These are phyloP conservation scores for Sergeia podlipaevii DNA, from an alignment of 208 protist species.

Conservation along the genomic window DNA sequence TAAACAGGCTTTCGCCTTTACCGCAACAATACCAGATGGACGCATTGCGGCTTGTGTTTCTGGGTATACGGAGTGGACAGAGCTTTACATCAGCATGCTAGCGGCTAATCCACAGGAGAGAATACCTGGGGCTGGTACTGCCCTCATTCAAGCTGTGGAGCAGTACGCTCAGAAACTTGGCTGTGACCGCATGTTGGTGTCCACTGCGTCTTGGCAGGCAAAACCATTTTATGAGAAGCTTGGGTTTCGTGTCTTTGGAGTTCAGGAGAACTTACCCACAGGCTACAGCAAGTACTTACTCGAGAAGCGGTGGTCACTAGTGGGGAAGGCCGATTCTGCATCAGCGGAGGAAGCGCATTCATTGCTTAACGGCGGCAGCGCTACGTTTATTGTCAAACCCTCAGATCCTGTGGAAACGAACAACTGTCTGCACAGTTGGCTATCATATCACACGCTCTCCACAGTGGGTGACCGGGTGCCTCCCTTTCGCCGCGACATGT, in stretches of 20 bases:
- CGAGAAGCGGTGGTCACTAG: conserved; percentile 7
- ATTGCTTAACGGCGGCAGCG: too few relatives aligned
- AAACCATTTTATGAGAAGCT: conserved; percentile 8
- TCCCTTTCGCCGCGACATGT: too few relatives aligned
- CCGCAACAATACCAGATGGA: too few relatives aligned
- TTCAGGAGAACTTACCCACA: background rate
- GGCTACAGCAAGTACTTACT: conserved; percentile 1
- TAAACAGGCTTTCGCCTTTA: too few relatives aligned
- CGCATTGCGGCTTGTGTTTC: too few relatives aligned
- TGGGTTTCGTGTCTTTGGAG: conserved; percentile 11
- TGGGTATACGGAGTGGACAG: conserved; percentile 22
- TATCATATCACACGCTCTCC: too few relatives aligned
- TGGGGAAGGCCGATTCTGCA: too few relatives aligned
- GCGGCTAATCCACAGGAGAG: conserved; percentile 11
- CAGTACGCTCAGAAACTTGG: conserved; percentile 2
- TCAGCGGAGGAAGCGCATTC: too few relatives aligned
- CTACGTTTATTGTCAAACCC: too few relatives aligned
- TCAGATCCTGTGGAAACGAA: too few relatives aligned
- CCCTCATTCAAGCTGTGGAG: conserved; percentile 18
- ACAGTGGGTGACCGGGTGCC: too few relatives aligned
- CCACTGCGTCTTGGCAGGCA: conserved; percentile 6
- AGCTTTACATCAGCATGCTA: conserved; percentile 21
- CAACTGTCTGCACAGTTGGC: too few relatives aligned
- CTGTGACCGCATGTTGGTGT: background rate
- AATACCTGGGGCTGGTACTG: conserved; percentile 14